Percentiles rank a stretch among this genome's conserved stretches.
Conservation (phyloP, 306 rosid species). For the Lablab purpureus region DNA sequence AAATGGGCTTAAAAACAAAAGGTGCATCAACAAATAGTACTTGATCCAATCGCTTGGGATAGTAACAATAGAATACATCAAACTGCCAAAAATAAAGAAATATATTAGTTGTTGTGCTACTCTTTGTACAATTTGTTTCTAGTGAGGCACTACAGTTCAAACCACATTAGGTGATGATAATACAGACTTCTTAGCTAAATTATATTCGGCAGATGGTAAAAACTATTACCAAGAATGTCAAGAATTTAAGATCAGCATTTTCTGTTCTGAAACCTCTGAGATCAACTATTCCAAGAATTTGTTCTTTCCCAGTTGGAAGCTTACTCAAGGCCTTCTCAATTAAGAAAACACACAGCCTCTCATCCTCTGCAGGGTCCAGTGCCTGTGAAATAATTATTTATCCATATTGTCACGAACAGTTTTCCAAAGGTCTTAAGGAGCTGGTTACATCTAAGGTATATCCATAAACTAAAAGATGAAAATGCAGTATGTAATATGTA, state of each 20-base stretch:
- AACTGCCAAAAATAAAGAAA: conserved; percentile 65
- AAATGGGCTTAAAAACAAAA: conserved; percentile 83
- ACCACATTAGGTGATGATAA: conserved; percentile 2
- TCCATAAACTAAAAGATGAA: conserved; percentile 14
- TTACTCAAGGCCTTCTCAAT: conserved; percentile 84
- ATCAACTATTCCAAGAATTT: conserved; percentile 78
- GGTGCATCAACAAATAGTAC: conserved; percentile 94
- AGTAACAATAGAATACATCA: conserved; percentile 85
- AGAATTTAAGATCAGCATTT: conserved; percentile 79
- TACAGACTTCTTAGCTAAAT: conserved; percentile 26
- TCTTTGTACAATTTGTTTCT: conserved; percentile 21
- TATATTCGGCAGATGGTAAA: conserved; percentile 25
- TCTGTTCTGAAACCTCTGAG: conserved; percentile 77
- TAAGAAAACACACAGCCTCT: conserved; percentile 78
- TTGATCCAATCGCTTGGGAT: conserved; percentile 82
- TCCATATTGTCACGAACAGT: conserved; percentile 35
- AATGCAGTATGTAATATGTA: background rate
- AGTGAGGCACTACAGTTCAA: conserved; percentile 27
- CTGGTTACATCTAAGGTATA: background rate
- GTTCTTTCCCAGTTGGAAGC: conserved; percentile 78
- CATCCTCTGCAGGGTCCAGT: conserved; percentile 68
- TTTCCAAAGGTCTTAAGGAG: conserved; percentile 12
- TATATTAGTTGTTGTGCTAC: conserved; percentile 23
- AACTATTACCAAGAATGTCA: conserved; percentile 77
- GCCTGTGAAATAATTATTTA: conserved; percentile 57